Percentiles rank a stretch among this genome's conserved stretches.
Conservation (phyloP, 169 alveolate genomes). For the Eimeria maxima region DNA sequence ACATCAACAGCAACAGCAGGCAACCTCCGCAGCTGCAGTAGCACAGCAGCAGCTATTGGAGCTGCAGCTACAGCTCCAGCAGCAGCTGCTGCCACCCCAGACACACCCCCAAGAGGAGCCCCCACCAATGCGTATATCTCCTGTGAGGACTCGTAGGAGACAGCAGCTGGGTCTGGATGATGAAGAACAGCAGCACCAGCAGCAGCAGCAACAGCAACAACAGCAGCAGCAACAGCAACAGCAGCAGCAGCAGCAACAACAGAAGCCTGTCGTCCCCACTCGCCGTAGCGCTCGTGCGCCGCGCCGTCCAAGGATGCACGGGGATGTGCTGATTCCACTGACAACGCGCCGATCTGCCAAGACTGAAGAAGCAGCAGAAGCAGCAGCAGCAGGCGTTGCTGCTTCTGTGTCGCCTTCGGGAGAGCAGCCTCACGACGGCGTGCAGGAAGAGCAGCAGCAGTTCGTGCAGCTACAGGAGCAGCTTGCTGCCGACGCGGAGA, state of each 20-base stretch:
- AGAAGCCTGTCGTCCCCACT: constrained; percentile 69
- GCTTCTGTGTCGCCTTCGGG: constrained; percentile 36
- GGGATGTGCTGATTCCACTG: constrained; percentile 5
- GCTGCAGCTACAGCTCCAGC: constrained; percentile 62
- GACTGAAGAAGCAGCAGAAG: constrained; percentile 47
- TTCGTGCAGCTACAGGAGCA: constrained; percentile 70
- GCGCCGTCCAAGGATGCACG: constrained; percentile 77
- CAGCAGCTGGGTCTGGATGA: constrained; percentile 62
- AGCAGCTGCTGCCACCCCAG: constrained; percentile 51
- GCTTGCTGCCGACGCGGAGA: constrained; percentile 14
- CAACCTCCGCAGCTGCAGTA: constrained; percentile 29
- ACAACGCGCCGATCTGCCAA: constrained; percentile 54
- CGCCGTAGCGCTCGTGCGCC: constrained; percentile 81
- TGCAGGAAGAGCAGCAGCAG: constrained; percentile 75
- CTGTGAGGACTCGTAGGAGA: constrained; percentile 53
- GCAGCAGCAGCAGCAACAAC: constrained; percentile 61
- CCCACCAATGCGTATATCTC: constrained; percentile 22
- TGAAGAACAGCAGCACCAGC: constrained; percentile 64
- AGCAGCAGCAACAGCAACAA: constrained; percentile 53
- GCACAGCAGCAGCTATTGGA: constrained; percentile 44
- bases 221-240: constrained; percentile 69
- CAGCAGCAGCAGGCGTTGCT: constrained; percentile 49
- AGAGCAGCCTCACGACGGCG: constrained; percentile 57
- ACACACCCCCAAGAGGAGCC: constrained; percentile 12
- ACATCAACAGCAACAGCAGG: constrained; percentile 18